phyloP scores from a whole-genome alignment of 148 eudicot species.

The Silene conica region DNA sequence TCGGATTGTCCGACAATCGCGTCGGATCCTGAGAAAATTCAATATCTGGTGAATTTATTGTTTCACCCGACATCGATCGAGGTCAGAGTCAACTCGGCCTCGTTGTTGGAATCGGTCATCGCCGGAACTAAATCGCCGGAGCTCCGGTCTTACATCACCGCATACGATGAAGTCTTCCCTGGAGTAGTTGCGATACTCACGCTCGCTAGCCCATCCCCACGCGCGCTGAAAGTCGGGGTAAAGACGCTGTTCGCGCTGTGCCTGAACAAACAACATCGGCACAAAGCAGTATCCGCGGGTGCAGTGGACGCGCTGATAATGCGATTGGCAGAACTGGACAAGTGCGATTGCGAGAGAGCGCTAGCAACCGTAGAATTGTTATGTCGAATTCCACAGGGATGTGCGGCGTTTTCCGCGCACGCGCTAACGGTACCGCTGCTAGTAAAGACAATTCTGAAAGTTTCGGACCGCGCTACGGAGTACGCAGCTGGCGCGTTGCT shows the following conservation, averaged over 20 bases:
- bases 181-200: slow-evolving; percentile 47
- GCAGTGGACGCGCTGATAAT: slow-evolving; percentile 56
- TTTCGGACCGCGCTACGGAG: slow-evolving; percentile 83
- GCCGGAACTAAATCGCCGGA: slow-evolving; percentile 69
- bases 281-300: slow-evolving; percentile 67
- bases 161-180: slow-evolving; percentile 44
- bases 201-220: slow-evolving; percentile 38
- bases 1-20: slow-evolving; percentile 36
- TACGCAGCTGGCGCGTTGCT: slow-evolving; percentile 76
- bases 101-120: slow-evolving; percentile 48
- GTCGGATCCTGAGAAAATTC: slow-evolving; percentile 35
- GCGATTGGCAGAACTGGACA: slow-evolving; percentile 57
- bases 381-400: slow-evolving; percentile 64
- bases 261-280: slow-evolving; percentile 58
- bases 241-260: slow-evolving; percentile 76
- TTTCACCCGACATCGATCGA: slow-evolving; percentile 44
- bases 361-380: slow-evolving; percentile 74
- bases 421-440: slow-evolving; percentile 59
- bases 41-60: slow-evolving; percentile 39
- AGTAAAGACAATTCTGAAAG: slow-evolving; percentile 51
- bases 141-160: slow-evolving; percentile 39
- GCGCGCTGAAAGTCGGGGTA: slow-evolving; percentile 58
- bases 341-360: slow-evolving; percentile 74
- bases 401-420: slow-evolving; percentile 59
- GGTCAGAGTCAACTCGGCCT: slow-evolving; percentile 62